phyloP scores from a whole-genome alignment of 768 basidiomycete genomes.

The Thelephora ganbajun region DNA sequence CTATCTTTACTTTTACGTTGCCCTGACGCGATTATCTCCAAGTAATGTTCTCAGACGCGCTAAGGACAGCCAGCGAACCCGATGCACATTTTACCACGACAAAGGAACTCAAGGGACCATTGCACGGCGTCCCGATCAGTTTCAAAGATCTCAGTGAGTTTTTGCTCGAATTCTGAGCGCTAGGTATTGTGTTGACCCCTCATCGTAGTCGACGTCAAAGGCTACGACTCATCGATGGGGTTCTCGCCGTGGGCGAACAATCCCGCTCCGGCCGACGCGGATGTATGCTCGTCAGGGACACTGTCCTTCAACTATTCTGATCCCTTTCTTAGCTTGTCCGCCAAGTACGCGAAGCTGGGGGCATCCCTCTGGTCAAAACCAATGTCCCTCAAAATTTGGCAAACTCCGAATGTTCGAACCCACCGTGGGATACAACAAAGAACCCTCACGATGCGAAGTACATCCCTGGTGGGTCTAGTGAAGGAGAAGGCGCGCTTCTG shows the following conservation, averaged over 20 bases:
- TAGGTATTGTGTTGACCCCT: conserved; percentile 2
- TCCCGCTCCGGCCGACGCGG: conserved; percentile 44
- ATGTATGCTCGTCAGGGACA: conserved; percentile 26
- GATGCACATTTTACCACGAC: conserved; percentile 52
- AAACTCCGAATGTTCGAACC: conserved; percentile 72
- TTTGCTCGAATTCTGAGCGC: not conserved
- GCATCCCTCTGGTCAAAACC: conserved; percentile 77
- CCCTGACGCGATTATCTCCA: not conserved
- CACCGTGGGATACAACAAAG: conserved; percentile 56
- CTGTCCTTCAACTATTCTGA: not conserved
- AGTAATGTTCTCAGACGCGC: conserved; percentile 68
- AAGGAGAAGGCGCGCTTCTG: conserved; percentile 73
- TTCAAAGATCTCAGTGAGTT: conserved; percentile 61
- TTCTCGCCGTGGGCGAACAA: conserved; percentile 59
- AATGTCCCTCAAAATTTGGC: conserved; percentile 89
- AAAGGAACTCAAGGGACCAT: conserved; percentile 42
- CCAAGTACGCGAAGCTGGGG: conserved; percentile 52
- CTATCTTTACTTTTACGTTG: not conserved
- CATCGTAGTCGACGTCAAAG: conserved; percentile 41
- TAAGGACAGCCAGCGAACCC: conserved; percentile 43
- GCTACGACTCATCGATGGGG: conserved; percentile 57
- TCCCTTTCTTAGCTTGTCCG: conserved; percentile 31
- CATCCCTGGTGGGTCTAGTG: conserved; percentile 63
- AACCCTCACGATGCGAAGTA: conserved; percentile 45
- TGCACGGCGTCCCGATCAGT: conserved; percentile 74